Evolutionary conservation across 2,329 filamentous ascomycete species (phyloP).

Genomic region (Colletotrichum sp.): DNA sequence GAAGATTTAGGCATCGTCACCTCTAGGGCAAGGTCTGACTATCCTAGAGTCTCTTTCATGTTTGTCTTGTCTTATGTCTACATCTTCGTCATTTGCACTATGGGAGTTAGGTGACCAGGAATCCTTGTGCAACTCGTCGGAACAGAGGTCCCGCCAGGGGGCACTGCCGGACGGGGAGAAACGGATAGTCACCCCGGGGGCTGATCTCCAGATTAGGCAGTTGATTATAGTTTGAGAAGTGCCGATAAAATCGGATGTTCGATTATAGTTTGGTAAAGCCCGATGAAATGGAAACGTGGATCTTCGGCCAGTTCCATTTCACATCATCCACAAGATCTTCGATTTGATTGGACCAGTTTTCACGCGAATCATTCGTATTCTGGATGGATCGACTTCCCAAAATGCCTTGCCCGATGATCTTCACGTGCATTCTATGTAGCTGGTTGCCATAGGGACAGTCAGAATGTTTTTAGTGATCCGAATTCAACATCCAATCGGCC

Average conservation of each 20-base stretch:
- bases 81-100: background rate
- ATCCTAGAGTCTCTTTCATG: background rate
- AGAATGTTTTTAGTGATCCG: fast-evolving
- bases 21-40: background rate
- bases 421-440: background rate
- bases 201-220: background rate
- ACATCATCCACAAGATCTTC: background rate
- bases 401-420: background rate
- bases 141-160: background rate
- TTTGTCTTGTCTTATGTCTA: background rate
- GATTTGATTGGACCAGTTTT: background rate
- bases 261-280: background rate
- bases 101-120: background rate
- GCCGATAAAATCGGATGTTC: background rate
- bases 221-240: background rate
- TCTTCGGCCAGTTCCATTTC: background rate
- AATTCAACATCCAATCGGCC: fast-evolving
- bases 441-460: fast-evolving
- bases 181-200: background rate
- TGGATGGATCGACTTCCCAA: background rate
- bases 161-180: too few species aligned
- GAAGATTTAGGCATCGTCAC: background rate
- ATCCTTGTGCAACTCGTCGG: background rate
- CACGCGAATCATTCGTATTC: background rate
- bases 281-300: background rate